Evolutionary conservation across 1,284 basidiomycete species (phyloP), one percentile per base, ranked within the genome.

Genomic region (Wolfiporia cocos): DNA sequence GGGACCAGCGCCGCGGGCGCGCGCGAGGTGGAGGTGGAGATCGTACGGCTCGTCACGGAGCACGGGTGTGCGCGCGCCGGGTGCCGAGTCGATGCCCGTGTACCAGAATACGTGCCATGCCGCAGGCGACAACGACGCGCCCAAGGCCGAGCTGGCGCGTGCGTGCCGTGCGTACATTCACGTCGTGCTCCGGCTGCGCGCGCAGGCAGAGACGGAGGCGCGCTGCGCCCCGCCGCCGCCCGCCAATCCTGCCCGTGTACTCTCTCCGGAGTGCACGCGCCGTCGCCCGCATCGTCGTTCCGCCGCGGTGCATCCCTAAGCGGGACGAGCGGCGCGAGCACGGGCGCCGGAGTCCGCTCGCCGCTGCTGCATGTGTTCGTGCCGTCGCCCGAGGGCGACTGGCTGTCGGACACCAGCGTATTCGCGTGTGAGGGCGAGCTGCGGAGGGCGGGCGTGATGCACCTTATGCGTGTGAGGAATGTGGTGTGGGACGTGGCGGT

Each of bases 401-500:
- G 87, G 87, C 63, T 91, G 41, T 81, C 81, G 12, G 86, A 90
- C 58, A 69, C 74, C 49, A 82, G 82, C 48, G 79, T 91, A 12
- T 49, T 87, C 42, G 81, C 84, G 50, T 90, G 86, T 56, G 87
- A 91, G 59, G 74, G 73, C 1, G 86, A 91, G 66, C 68, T 86
- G 50, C 75, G 76, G 51, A 68, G 75, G 7, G 81, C 86, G 9
- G 83, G 74, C 14, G 72, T 81, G 33, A 47, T 67, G 46, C 66
- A 69, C 30, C 56, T 86, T 35, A 59, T 91, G 59, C 68, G 81
- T 29, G 66, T 78, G 19, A 87, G 87, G 0, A 87, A 91, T 57
- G 76, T 90, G 1, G 75, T 90, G 10, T 90, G 86, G 86, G 87
- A 90, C 55, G 68, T 79, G 11, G 87, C 86, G 2, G 81, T 86